Base-by-base conservation (phyloP, 1,284 basidiomycete species). In the Ceratobasidium sp. region DNA sequence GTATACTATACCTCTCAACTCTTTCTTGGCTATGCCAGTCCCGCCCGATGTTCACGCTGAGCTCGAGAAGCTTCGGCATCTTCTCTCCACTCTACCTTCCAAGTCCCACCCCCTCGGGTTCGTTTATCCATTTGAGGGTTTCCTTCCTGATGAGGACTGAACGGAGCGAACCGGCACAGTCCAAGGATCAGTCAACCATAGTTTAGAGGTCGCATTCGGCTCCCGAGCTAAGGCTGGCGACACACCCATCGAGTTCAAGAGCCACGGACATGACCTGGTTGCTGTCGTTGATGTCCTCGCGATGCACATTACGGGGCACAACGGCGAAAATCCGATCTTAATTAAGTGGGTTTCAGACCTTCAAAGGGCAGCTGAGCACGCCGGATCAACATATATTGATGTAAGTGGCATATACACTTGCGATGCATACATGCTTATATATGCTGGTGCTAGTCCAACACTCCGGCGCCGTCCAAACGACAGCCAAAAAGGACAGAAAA, bases 321-420 rank as follows among this genome's bases (percentile, higher is more conserved):
- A 69, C 15, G 51, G 67, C 18, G 67, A 69, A 12, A 69, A 69
- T 40, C 28, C 33, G 23, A 69, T 69, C 49, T 20, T 69, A 33
- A 33, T 69, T 20, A 69, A 53, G 13, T 69, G 53, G 67, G 33
- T 69, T 28, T 15, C 23, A 15, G 67, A 69, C 28, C 67, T 69
- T n/a, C 49, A 53, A 12, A 42, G 7, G 3, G 49, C 33, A 15
- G 53, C 67, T 10, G n/a, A 12, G 28, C 64, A 67, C 28, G 15
- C 20, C 15, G 55, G 55, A 18, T n/a, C 20, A 18, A 28, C 6
- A 51, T 9, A 3, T 39, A 33, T 13, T 4, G 44, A 10, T 67
- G 64, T 28, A 51, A 51, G 42, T 67, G 44, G 4, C 28, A 67
- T 10, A 49, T 20, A 13, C 13, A 6, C 13, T 6, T 49, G 15